Percentiles rank a stretch among this genome's conserved stretches.
Evolutionary conservation across 2,329 filamentous ascomycete genomes (phyloP).

Genomic region (Fusarium chaquense): DNA sequence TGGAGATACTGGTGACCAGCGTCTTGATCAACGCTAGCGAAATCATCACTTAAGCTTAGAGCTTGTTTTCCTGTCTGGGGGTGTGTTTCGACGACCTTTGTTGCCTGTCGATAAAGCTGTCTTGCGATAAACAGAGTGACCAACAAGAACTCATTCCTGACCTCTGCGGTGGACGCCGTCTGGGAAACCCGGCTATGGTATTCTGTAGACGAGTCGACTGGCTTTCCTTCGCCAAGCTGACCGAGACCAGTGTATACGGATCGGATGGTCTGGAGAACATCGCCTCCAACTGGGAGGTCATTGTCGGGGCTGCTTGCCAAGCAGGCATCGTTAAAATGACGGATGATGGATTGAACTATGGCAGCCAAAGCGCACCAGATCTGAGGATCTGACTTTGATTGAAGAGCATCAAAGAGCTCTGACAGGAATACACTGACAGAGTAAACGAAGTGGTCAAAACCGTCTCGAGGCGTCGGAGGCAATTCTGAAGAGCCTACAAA

Average conservation of each 20-base stretch:
- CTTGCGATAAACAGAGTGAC: conserved; percentile 54
- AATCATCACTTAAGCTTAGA: conserved; percentile 52
- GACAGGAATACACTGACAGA: conserved; percentile 53
- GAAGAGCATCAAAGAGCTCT: conserved; percentile 54
- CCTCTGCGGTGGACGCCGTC: conserved; percentile 44
- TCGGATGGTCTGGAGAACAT: conserved; percentile 42
- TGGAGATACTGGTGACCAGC: conserved; percentile 54
- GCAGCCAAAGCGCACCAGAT: conserved; percentile 56
- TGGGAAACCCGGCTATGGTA: conserved; percentile 10
- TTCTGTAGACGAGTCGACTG: not conserved
- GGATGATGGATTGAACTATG: conserved; percentile 52
- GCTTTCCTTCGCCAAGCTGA: conserved; percentile 29
- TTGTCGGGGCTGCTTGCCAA: conserved; percentile 41
- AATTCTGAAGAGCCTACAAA: conserved; percentile 63
- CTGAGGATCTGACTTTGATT: conserved; percentile 48
- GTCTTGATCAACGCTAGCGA: conserved; percentile 44
- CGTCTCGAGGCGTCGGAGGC: conserved; percentile 43
- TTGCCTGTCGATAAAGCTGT: conserved; percentile 58
- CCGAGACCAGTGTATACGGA: conserved; percentile 49
- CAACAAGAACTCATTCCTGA: conserved; percentile 56
- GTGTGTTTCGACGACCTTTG: conserved; percentile 46
- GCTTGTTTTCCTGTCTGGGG: conserved; percentile 33
- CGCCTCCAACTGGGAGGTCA: conserved; percentile 31
- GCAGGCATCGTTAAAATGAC: conserved; percentile 59
- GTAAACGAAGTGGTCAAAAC: conserved; percentile 57